Percentiles rank a stretch among this genome's conserved stretches.
Conservation (phyloP, 2,329 filamentous ascomycete genomes). For the Tricladium varicosporioides region DNA sequence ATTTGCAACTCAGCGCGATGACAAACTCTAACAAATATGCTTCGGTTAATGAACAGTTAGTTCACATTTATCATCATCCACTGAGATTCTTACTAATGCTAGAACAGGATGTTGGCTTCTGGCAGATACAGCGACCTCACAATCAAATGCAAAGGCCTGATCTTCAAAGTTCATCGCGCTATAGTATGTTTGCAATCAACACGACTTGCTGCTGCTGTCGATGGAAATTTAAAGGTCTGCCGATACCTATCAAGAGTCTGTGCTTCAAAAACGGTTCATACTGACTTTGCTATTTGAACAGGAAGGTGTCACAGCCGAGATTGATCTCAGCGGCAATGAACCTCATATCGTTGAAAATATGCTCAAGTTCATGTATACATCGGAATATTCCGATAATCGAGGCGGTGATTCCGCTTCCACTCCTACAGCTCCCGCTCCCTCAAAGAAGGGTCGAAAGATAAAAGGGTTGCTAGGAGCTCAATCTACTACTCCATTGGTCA, state of each 20-base stretch:
- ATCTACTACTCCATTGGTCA: too few relatives aligned
- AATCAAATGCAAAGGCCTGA: conserved; percentile 16
- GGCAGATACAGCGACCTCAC: conserved; percentile 20
- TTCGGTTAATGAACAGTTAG: background rate
- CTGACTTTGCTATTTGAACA: background rate
- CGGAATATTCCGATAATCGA: too few relatives aligned
- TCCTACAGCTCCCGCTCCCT: too few relatives aligned
- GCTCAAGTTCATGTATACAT: conserved; percentile 8
- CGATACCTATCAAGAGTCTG: too few relatives aligned
- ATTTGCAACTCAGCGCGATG: too few relatives aligned
- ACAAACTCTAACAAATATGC: too few relatives aligned
- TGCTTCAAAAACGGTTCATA: background rate
- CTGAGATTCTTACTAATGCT: background rate
- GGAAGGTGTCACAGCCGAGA: conserved; percentile 8
- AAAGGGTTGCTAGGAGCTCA: too few relatives aligned
- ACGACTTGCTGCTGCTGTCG: conserved; percentile 15
- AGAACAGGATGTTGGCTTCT: conserved; percentile 2
- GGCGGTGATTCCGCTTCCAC: too few relatives aligned
- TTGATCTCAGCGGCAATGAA: conserved; percentile 12
- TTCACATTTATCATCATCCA: background rate
- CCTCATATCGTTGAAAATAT: conserved; percentile 10
- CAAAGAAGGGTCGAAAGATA: too few relatives aligned
- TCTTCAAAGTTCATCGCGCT: conserved; percentile 22
- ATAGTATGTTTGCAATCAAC: conserved; percentile 23
- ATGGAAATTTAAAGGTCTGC: conserved; percentile 17